Evolutionary conservation across 2,329 filamentous ascomycete species (phyloP), one percentile per base, ranked within the genome.

Genomic region (Karstenula rhodostoma): DNA sequence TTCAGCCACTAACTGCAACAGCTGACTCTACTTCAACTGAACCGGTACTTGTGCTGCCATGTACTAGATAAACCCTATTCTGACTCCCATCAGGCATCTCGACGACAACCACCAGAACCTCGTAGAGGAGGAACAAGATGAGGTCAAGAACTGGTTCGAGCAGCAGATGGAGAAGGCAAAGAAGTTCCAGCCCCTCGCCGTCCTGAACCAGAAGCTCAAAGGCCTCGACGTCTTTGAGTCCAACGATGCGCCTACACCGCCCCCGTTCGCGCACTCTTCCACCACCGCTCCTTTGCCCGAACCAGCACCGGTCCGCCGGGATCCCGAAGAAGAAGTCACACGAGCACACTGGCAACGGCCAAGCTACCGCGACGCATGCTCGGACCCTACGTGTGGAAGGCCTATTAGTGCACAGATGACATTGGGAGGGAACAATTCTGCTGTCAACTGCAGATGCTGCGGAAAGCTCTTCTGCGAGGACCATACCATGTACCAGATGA

Each of bases 401-500:
- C 74, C 73, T 1, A 66, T 77, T 33, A 71, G 68, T 15, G 68
- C 52, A 8, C 71, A 73, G 32, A 92, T 91, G 77, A 86, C 89
- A 27, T 81, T 99, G 5, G 93, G 93, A 0, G 85, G 90, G 2
- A 85, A 91, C 7, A 94, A 91, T 70, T 93, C 93, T 19, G 93
- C 86, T 71, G 89, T 99, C 70, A 97, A 99, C 77, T 99, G 95
- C 78, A 86, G 95, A 64, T 93, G 94, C 64, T 99, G 95, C 72
- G 95, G 95, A 7, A 90, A 90, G 69, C 81, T 99, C 43, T 99
- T 98, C 75, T 99, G 95, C 78, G 95, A 98, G 73, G 92, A 94
- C 69, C 95, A 99, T 77, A 98, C 95, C 55, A 97, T 99, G 94
- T 99, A 98, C 74, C 94, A 99, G 81, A 98, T 98, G 91, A 97